phyloP scores from a whole-genome alignment of 495 filamentous ascomycete species.

The Penicillium turbatum region DNA sequence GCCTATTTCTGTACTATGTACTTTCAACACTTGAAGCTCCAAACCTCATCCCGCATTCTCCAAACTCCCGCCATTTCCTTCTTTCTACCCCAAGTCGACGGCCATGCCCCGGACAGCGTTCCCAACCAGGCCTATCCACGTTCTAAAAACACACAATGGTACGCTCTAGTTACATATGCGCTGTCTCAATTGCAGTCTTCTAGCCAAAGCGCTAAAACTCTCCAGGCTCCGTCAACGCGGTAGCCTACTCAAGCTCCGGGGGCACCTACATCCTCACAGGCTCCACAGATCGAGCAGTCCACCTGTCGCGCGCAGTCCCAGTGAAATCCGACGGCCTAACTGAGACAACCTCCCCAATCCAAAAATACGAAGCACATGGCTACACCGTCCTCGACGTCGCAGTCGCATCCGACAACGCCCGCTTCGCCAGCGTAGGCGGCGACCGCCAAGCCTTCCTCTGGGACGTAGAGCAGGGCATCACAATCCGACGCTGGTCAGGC shows the following conservation, averaged over 20 bases:
- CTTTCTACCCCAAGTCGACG: background rate
- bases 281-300: constrained; percentile 76
- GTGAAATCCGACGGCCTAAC: constrained; percentile 31
- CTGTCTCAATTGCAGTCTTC: background rate
- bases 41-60: constrained; percentile 7
- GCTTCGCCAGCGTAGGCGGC: constrained; percentile 77
- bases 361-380: constrained; percentile 83
- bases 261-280: constrained; percentile 69
- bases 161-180: background rate
- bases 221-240: constrained; percentile 38
- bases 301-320: constrained; percentile 67
- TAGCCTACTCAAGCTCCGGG: constrained; percentile 39
- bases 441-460: constrained; percentile 88
- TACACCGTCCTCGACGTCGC: constrained; percentile 82
- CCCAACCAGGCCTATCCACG: constrained; percentile 35
- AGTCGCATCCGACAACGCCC: constrained; percentile 71
- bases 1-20: background rate
- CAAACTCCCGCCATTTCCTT: constrained; percentile 4
- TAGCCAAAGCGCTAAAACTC: constrained; percentile 2
- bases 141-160: constrained; percentile 48
- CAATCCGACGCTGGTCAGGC: constrained; percentile 68
- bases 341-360: constrained; percentile 58
- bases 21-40: background rate
- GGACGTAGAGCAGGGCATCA: constrained; percentile 79
- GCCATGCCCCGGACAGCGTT: constrained; percentile 35